phyloP scores from a whole-genome alignment of 192 early-diverging fungal species.

The Geranomyces michiganensis region DNA sequence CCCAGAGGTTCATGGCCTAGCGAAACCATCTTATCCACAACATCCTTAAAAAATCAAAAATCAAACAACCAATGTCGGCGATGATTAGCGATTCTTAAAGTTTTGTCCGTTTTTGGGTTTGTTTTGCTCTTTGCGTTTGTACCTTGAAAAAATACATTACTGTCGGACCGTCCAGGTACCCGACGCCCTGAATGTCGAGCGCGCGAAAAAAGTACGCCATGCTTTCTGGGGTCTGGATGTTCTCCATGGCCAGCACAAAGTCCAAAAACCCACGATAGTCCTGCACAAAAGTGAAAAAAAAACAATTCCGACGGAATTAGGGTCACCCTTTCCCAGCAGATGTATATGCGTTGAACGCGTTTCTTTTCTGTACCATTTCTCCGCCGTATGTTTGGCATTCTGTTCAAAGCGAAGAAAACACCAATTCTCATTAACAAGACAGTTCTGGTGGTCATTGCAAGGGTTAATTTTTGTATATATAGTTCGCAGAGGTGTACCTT shows the following conservation, averaged over 20 bases:
- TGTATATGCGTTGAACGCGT: too few species aligned
- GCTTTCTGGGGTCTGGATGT: constrained; percentile 47
- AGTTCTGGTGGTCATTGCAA: constrained; percentile 8
- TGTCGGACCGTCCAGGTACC: constrained; percentile 51
- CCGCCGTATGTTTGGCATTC: constrained; percentile 48
- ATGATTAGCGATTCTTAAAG: background rate
- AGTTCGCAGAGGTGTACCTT: constrained; percentile 7
- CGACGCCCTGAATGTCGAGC: constrained; percentile 49
- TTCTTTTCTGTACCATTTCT: constrained; percentile 47
- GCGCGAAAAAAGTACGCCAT: constrained; percentile 51
- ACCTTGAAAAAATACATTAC: constrained; percentile 54
- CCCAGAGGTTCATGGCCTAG: constrained; percentile 45
- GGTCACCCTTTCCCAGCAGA: too few species aligned
- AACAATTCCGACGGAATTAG: background rate
- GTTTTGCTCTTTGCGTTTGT: too few species aligned
- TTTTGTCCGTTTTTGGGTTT: too few species aligned
- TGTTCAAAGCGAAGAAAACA: too few species aligned
- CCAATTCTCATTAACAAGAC: too few species aligned
- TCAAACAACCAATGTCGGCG: background rate
- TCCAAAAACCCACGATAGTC: constrained; percentile 57
- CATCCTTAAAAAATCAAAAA: too few species aligned
- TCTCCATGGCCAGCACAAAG: constrained; percentile 58
- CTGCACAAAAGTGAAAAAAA: too few species aligned
- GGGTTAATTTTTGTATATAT: background rate
- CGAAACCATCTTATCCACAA: constrained; percentile 45